phyloP scores from a whole-genome alignment of 192 early-diverging fungal genomes.

The Umbelopsis sp. region DNA sequence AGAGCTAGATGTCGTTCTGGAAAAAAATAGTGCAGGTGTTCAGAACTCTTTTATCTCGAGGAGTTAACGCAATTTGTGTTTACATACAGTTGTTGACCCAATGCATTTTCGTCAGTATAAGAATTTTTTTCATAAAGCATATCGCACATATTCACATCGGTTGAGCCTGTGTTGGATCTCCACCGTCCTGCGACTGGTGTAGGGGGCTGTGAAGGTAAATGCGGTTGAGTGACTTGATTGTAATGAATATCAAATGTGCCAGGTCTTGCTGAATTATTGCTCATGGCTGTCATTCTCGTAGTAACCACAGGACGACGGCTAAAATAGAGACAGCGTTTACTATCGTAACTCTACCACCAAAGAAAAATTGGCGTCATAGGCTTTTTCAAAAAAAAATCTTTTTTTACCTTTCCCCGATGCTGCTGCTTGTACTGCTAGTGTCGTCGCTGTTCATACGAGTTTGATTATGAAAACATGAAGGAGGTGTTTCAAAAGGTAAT shows the following conservation, averaged over 20 bases:
- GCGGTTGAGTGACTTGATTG: background rate
- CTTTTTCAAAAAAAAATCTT: too few relatives aligned
- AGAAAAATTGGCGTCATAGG: background rate
- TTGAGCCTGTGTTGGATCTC: background rate
- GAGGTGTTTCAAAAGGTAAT: background rate
- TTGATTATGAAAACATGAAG: background rate
- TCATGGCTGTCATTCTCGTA: background rate
- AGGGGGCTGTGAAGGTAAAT: background rate
- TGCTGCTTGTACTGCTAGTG: conserved; percentile 2
- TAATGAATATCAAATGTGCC: background rate
- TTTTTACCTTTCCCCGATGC: conserved; percentile 3
- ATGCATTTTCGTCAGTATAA: background rate
- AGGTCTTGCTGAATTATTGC: background rate
- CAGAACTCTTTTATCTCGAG: too few relatives aligned
- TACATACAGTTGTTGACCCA: background rate
- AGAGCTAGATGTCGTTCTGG: background rate
- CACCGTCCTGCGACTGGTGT: background rate
- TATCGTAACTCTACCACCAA: background rate
- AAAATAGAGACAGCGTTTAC: background rate
- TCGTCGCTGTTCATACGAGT: background rate
- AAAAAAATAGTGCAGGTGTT: background rate
- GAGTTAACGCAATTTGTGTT: background rate
- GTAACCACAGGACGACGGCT: background rate
- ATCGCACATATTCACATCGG: background rate
- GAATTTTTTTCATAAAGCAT: conserved; percentile 3